These are phyloP conservation scores for Gnomoniopsis smithogilvyi DNA, from an alignment of 2,329 filamentous ascomycete species.

Conservation along the genomic window DNA sequence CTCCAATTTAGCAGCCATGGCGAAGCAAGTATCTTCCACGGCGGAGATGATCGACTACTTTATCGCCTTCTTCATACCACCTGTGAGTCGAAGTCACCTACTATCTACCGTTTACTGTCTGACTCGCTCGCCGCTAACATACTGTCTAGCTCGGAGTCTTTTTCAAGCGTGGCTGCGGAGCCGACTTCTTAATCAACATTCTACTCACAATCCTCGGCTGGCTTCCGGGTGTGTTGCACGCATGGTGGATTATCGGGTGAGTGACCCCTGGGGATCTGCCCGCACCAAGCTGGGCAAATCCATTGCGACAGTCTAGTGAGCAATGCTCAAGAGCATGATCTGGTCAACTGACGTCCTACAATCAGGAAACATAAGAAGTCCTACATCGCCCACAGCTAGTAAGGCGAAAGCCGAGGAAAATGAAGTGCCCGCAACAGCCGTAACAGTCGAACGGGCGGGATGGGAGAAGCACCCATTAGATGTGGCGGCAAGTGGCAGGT, in stretches of 20 bases:
- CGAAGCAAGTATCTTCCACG: slow-evolving; percentile 13
- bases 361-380: slow-evolving; percentile 4
- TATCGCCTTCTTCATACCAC: slow-evolving; percentile 17
- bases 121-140: background rate
- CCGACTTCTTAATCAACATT: slow-evolving; percentile 16
- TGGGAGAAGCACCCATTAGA: too few relatives aligned
- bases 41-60: slow-evolving; percentile 17
- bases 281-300: background rate
- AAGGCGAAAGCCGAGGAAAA: background rate
- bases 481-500: too few relatives aligned
- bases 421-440: background rate
- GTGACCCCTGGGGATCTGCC: background rate
- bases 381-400: slow-evolving; percentile 2
- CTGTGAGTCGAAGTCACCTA: slow-evolving; percentile 2
- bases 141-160: slow-evolving; percentile 12
- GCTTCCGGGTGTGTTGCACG: slow-evolving; percentile 16
- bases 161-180: slow-evolving; percentile 12
- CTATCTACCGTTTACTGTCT: background rate
- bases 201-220: slow-evolving; percentile 16
- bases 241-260: slow-evolving; percentile 19
- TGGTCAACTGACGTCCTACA: background rate
- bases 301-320: background rate
- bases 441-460: background rate
- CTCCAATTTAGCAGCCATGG: slow-evolving; percentile 10
- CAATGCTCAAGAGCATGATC: background rate